phyloP scores from a whole-genome alignment of 192 early-diverging fungal genomes.

The Radiomyces spectabilis region DNA sequence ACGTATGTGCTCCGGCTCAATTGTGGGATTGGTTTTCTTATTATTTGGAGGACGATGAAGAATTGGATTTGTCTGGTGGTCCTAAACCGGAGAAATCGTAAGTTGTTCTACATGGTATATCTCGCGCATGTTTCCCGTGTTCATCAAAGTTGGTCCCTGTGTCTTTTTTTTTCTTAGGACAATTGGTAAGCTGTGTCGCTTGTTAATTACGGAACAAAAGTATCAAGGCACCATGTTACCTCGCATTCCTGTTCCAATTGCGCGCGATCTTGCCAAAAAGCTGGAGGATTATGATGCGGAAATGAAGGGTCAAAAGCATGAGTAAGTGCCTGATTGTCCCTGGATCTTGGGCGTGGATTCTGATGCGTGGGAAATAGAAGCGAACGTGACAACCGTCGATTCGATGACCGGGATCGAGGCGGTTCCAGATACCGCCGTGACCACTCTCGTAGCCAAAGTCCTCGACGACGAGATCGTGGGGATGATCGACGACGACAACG shows the following conservation, averaged over 20 bases:
- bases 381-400: background rate
- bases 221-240: conserved; percentile 76
- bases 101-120: too few relatives aligned
- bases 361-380: background rate
- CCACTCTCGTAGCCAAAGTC: background rate
- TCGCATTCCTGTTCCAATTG: conserved; percentile 76
- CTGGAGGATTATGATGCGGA: conserved; percentile 41
- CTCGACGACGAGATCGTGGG: background rate
- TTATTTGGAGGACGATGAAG: conserved; percentile 76
- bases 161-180: conserved; percentile 37
- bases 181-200: conserved; percentile 60
- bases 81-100: conserved; percentile 52
- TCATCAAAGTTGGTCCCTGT: background rate
- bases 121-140: background rate
- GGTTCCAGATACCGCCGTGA: conserved; percentile 5
- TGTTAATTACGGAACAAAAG: conserved; percentile 67
- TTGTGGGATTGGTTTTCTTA: conserved; percentile 76
- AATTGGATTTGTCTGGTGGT: conserved; percentile 51
- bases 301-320: background rate
- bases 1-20: conserved; percentile 66
- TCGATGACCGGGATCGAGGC: background rate
- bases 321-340: background rate
- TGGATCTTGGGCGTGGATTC: background rate
- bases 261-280: conserved; percentile 63
- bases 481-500: background rate